These are phyloP conservation scores for Apiotrichum porosum DNA, from an alignment of 1,284 basidiomycete genomes.

Conservation along the genomic window DNA sequence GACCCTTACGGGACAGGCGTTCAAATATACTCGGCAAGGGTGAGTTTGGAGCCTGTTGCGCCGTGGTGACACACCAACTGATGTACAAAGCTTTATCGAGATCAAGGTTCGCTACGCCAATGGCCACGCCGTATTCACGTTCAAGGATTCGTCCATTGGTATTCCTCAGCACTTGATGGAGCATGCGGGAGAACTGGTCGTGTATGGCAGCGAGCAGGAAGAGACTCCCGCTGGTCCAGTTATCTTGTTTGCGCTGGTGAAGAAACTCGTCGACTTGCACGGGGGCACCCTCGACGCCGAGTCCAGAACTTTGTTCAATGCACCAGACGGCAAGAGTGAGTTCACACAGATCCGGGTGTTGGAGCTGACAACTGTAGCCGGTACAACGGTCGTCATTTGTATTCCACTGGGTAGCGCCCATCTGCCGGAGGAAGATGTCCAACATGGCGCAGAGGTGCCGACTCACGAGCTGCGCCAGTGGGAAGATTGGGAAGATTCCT, in stretches of 20 bases:
- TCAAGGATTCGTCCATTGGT: background rate
- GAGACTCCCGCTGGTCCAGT: constrained; percentile 40
- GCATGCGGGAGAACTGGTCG: background rate
- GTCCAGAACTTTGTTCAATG: constrained; percentile 31
- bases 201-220: background rate
- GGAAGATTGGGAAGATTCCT: too few species aligned
- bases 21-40: background rate
- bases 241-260: constrained; percentile 34
- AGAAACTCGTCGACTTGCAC: constrained; percentile 48
- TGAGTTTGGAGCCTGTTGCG: too few species aligned
- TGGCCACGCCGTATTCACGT: background rate
- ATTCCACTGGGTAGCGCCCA: too few species aligned
- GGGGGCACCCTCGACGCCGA: constrained; percentile 47
- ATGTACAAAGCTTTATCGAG: background rate
- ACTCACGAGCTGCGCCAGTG: too few species aligned
- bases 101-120: background rate
- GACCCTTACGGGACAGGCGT: constrained; percentile 36
- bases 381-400: too few species aligned
- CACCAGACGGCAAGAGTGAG: constrained; percentile 26
- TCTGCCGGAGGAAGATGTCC: too few species aligned
- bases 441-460: too few species aligned
- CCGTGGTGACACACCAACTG: too few species aligned
- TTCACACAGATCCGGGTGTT: background rate
- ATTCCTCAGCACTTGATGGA: background rate
- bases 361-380: too few species aligned